Evolutionary conservation across 1,284 basidiomycete genomes (phyloP), one percentile per base, ranked within the genome.

Genomic region (Apiotrichum siamense): DNA sequence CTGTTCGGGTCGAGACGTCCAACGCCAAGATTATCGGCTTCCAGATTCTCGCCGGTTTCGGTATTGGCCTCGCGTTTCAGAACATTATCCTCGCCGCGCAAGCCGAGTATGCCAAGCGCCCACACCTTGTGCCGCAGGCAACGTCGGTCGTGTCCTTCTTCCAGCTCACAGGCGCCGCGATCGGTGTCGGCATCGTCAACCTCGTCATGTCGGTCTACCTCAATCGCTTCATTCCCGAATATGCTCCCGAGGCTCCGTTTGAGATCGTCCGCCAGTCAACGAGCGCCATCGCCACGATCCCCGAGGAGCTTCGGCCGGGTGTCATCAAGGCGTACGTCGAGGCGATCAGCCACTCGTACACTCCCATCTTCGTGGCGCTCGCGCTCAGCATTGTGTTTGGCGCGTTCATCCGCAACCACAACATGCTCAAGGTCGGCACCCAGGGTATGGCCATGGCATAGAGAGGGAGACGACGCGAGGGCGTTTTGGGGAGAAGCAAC

Each of bases 271-370:
- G 68, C 41, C 57, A 67, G 48, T 65, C 63, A 0, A 61, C 65
- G 4, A 44, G 50, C 11, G 67, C 67, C 42, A 67, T 70, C 49
- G 65, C 65, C 56, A 57, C 57, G 7, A 52, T 63, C 40, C 58
- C 71, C 0, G 52, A 42, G 1, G 69, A 64, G 3, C 50, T 71
- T 15, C 68, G 67, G 46, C 56, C 60, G 4, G 57, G 62, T 3
- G 73, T 76, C 47, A 72, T 77, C 46, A 66, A 72, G n/a, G 75
- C 77, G 4, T 78, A 79, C 61, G 65, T 75, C 23, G 60, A 61
- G 18, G 74, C 73, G 17, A 69, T 78, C 48, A 65, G 67, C 42
- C 58, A 66, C 46, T 66, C 67, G 18, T 77, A 76, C 55, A 63
- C 78, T 36, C 75, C 77, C 24, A 72, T 75, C 31, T 75, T 77